These are phyloP conservation scores for Populus trichocarpa DNA, from an alignment of 441 rosid genomes.

Conservation along the genomic window DNA sequence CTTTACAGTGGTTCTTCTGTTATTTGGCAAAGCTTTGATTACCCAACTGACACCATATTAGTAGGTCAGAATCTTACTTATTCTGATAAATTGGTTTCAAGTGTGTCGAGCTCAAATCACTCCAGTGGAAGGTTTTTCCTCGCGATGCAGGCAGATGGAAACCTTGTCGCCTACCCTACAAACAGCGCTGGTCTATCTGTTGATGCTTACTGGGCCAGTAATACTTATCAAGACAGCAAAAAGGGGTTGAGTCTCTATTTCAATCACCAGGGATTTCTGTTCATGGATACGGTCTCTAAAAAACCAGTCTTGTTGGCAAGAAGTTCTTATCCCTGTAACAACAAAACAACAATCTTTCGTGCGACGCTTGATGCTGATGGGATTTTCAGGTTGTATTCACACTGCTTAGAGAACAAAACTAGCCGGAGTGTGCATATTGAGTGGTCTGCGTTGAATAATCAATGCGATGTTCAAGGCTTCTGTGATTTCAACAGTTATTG, in stretches of 20 bases:
- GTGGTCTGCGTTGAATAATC: not conserved
- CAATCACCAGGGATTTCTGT: not conserved
- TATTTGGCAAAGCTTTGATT: slow-evolving; percentile 30
- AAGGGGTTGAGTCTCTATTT: not conserved
- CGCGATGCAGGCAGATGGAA: not conserved
- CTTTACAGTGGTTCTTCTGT: not conserved
- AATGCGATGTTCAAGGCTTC: not conserved
- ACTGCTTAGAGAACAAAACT: slow-evolving; percentile 8
- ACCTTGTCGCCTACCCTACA: slow-evolving; percentile 18
- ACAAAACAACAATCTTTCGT: slow-evolving; percentile 6
- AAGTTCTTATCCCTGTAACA: not conserved
- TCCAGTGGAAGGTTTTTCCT: slow-evolving; percentile 16
- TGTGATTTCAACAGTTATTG: slow-evolving; percentile 29
- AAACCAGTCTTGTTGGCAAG: not conserved
- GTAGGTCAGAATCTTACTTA: slow-evolving; percentile 19
- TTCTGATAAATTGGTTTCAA: too few relatives aligned
- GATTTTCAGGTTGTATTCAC: slow-evolving; percentile 19
- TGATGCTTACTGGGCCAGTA: not conserved
- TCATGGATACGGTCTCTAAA: not conserved
- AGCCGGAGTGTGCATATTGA: not conserved
- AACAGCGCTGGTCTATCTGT: not conserved
- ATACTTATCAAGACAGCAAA: accelerated
- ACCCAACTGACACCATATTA: slow-evolving; percentile 29
- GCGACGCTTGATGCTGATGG: slow-evolving; percentile 25
- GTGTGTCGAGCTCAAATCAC: slow-evolving; percentile 14